Evolutionary conservation across 2,329 filamentous ascomycete species (phyloP).

Genomic region (Colletotrichum sp.): DNA sequence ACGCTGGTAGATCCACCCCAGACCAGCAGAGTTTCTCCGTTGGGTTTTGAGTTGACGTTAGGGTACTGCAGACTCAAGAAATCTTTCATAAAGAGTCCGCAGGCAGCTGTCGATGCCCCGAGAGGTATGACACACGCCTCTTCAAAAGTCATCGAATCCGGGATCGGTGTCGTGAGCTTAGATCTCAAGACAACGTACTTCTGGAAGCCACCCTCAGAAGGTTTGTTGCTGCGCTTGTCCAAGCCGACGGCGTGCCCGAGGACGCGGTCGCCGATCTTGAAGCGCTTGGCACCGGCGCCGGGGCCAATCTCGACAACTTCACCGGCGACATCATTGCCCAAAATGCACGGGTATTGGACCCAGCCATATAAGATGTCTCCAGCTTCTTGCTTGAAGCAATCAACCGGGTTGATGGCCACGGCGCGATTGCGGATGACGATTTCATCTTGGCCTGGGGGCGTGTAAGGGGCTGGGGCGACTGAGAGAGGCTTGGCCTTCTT

Average conservation of each 20-base stretch:
- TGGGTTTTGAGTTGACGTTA: constrained; percentile 11
- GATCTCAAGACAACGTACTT: constrained; percentile 22
- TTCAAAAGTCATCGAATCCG: constrained; percentile 26
- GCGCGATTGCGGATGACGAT: constrained; percentile 33
- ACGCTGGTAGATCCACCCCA: constrained; percentile 58
- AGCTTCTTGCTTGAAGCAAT: constrained; percentile 27
- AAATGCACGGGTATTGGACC: constrained; percentile 32
- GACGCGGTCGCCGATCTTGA: constrained; percentile 32
- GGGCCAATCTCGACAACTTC: constrained; percentile 31
- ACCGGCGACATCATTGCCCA: constrained; percentile 35
- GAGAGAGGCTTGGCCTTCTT: constrained; percentile 13
- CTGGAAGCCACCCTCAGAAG: constrained; percentile 29
- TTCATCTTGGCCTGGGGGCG: constrained; percentile 20
- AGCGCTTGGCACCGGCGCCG: constrained; percentile 16
- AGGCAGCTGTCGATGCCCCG: constrained; percentile 29
- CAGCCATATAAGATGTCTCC: constrained; percentile 22
- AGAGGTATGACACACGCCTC: constrained; percentile 30
- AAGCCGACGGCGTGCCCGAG: constrained; percentile 30
- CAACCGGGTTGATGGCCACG: constrained; percentile 35
- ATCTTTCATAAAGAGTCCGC: constrained; percentile 27
- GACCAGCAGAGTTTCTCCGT: constrained; percentile 27
- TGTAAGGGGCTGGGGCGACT: constrained; percentile 13
- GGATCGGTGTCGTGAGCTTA: constrained; percentile 22
- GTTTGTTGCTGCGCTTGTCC: constrained; percentile 34
- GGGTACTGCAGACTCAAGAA: constrained; percentile 25